Conservation (phyloP, 352 stramenopile species). For the Pythium insidiosum region DNA sequence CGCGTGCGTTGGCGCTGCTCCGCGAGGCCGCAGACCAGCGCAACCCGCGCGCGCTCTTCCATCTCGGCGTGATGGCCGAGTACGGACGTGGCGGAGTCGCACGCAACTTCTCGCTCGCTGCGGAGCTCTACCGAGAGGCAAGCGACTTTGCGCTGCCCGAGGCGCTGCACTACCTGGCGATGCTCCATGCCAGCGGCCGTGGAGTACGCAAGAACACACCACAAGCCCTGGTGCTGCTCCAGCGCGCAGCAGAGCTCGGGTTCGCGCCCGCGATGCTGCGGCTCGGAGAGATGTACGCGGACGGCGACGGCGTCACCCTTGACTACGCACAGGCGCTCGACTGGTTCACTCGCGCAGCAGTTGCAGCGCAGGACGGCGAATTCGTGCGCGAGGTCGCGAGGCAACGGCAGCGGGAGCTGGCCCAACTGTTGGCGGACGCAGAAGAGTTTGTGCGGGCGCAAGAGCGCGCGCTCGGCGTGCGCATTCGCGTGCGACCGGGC, state of each 20-base stretch:
- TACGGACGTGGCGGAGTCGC: constrained; percentile 14
- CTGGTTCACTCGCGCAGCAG: constrained; percentile 32
- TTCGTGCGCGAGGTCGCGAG: constrained; percentile 18
- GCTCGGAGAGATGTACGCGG: constrained; percentile 37
- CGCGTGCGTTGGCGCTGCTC: constrained; percentile 7
- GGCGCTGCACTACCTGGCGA: constrained; percentile 43
- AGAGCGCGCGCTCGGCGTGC: constrained; percentile 33
- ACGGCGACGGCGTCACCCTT: constrained; percentile 18
- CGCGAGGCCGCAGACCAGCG: neutral
- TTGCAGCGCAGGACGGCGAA: constrained; percentile 12
- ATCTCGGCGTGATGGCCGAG: constrained; percentile 17
- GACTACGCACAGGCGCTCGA: constrained; percentile 38
- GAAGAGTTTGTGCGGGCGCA: constrained; percentile 30
- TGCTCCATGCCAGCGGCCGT: constrained; percentile 36
- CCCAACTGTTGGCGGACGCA: constrained; percentile 25
- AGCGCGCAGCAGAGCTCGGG: constrained; percentile 23
- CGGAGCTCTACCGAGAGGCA: constrained; percentile 10
- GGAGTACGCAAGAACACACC: constrained; percentile 28
- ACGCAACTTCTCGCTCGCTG: constrained; percentile 4
- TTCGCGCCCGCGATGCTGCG: constrained; percentile 41
- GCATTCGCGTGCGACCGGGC: constrained; percentile 25
- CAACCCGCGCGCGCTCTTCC: constrained; percentile 12
- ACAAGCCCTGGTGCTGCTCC: constrained; percentile 24
- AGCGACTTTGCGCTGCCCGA: constrained; percentile 24
- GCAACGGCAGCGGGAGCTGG: constrained; percentile 24